Base-by-base conservation (phyloP, 2,329 filamentous ascomycete species). In the Ascocoryne sarcoides region DNA sequence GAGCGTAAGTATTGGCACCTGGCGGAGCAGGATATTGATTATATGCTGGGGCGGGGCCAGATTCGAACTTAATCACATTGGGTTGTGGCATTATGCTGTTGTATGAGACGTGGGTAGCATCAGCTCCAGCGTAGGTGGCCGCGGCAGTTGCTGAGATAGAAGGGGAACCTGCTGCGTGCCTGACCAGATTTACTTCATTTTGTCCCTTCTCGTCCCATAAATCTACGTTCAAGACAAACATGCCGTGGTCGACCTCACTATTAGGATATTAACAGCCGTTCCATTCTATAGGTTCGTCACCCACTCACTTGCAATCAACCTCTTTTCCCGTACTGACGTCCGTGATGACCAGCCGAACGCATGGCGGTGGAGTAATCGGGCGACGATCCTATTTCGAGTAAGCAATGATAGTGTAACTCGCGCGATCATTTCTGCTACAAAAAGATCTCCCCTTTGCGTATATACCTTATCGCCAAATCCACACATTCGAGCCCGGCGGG, bases 401-500 rank as follows among this genome's bases (percentile, higher is more conserved):
- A 26, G 12, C 12, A 12, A 12, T 56, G 12, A 21, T 16, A n/a
- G 19, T 16, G 9, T 32, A 29, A 34, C 10, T 17, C 10, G 32
- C 15, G 32, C 29, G 23, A 28, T n/a, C n/a, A n/a, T n/a, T n/a
- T n/a, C n/a, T n/a, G n/a, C n/a, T n/a, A n/a, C n/a, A n/a, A 35
- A 20, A 28, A 39, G 35, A 10, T 14, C 14, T n/a, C n/a, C n/a
- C n/a, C n/a, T n/a, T n/a, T n/a, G 10, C 4, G n/a, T 4, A 19
- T 26, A 42, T 65, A 92, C 86, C 75, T 96, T 98, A 68, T 98
- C 92, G 47, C 92, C 92, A 66, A 96, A 98, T 5, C 92, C 92
- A 67, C 92, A 98, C 92, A 96, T 96, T 46, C 92, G 84, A 50
- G 92, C 92, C 55, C 92, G 79, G 55, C 86, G 74, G 37, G 92